Percentiles rank a stretch among this genome's conserved stretches.
Conservation (phyloP, 768 basidiomycete genomes). For the Lactarius evosmus region DNA sequence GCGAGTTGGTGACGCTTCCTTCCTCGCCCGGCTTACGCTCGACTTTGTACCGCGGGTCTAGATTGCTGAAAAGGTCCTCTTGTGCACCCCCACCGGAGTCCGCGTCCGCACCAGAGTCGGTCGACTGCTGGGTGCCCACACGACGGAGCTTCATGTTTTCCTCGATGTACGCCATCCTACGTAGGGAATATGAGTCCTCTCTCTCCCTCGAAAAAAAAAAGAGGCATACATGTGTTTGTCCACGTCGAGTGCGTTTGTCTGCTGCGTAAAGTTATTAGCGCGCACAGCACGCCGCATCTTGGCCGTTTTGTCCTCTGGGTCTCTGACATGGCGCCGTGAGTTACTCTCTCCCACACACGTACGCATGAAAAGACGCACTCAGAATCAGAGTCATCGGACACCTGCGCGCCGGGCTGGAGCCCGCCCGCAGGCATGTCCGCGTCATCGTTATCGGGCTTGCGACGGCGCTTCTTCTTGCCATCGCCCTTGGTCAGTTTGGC, state of each 20-base stretch:
- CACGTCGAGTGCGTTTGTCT: constrained; percentile 92
- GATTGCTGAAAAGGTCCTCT: constrained; percentile 78
- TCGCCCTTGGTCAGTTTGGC: constrained; percentile 85
- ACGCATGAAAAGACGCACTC: constrained; percentile 48
- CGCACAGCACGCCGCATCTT: constrained; percentile 73
- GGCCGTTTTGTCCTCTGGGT: constrained; percentile 63
- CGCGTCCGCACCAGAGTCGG: constrained; percentile 30
- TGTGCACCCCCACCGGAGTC: constrained; percentile 44
- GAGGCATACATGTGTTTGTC: constrained; percentile 92
- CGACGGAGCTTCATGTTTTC: constrained; percentile 80
- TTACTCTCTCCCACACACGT: not conserved
- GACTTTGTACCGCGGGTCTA: constrained; percentile 60
- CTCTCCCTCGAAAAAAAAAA: not conserved
- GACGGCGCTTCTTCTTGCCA: constrained; percentile 64
- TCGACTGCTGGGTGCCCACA: constrained; percentile 43
- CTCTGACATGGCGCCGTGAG: constrained; percentile 37
- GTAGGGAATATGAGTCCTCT: not conserved
- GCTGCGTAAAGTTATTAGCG: constrained; percentile 93
- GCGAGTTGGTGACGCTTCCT: constrained; percentile 88
- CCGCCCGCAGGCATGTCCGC: constrained; percentile 51
- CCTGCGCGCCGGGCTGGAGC: constrained; percentile 47
- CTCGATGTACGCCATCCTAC: constrained; percentile 97
- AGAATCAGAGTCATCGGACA: constrained; percentile 42
- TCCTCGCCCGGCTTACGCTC: constrained; percentile 61
- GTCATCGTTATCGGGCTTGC: constrained; percentile 41